Conservation (phyloP, 2,329 filamentous ascomycete species). For the Cryphonectria nitschkei region DNA sequence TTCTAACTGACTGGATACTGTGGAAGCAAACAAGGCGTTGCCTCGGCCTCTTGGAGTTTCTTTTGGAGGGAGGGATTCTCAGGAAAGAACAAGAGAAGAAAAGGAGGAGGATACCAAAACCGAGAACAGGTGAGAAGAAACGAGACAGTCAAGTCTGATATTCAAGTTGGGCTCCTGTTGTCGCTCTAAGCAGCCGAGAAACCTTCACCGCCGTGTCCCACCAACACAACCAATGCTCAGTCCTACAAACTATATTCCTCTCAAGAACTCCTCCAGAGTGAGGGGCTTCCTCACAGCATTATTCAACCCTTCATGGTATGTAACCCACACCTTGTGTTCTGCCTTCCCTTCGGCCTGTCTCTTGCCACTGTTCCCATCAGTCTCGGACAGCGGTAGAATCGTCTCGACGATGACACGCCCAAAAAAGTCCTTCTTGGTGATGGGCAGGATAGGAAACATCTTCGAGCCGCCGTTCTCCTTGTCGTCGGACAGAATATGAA, state of each 20-base stretch:
- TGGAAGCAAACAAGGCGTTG: background rate
- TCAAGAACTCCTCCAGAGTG: slow-evolving; percentile 77
- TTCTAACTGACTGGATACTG: background rate
- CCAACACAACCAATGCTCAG: background rate
- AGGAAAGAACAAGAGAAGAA: too few species aligned
- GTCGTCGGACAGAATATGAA: slow-evolving; percentile 33
- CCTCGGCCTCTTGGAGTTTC: background rate
- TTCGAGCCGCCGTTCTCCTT: slow-evolving; percentile 44
- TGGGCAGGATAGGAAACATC: slow-evolving; percentile 33
- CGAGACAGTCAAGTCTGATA: background rate
- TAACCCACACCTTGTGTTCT: slow-evolving; percentile 76
- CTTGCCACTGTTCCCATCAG: slow-evolving; percentile 43
- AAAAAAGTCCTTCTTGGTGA: slow-evolving; percentile 35
- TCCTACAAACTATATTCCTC: slow-evolving; percentile 56
- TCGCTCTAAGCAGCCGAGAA: background rate
- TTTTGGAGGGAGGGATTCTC: too few species aligned
- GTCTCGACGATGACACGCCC: slow-evolving; percentile 59
- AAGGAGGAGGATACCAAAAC: background rate
- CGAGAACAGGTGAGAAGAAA: background rate
- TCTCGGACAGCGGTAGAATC: slow-evolving; percentile 47
- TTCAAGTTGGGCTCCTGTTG: background rate
- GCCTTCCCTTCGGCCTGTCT: slow-evolving; percentile 44
- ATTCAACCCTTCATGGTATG: slow-evolving; percentile 86
- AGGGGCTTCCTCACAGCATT: slow-evolving; percentile 92
- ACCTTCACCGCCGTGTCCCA: background rate